Percentiles rank a stretch among this genome's conserved stretches.
Evolutionary conservation across 306 rosid species (phyloP).

Genomic region (Castanea sativa): DNA sequence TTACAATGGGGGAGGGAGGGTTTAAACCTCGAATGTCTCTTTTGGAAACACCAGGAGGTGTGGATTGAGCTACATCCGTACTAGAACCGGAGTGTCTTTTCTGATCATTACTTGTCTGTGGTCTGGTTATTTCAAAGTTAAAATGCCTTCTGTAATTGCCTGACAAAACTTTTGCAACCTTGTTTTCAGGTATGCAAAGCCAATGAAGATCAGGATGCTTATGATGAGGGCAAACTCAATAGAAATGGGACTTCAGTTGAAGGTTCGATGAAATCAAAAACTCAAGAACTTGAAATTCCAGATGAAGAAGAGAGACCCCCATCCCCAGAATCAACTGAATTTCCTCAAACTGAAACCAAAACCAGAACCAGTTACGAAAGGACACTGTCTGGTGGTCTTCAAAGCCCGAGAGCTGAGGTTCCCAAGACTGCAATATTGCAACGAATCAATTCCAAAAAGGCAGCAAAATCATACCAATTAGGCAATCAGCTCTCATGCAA

Average conservation of each 20-base stretch:
- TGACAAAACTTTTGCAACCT: slow-evolving; percentile 4
- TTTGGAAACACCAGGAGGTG: too few relatives aligned
- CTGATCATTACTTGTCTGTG: not conserved
- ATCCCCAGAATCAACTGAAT: slow-evolving; percentile 29
- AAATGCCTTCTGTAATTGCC: not conserved
- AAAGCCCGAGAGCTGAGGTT: slow-evolving; percentile 84
- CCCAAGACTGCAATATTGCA: slow-evolving; percentile 62
- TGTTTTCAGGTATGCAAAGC: slow-evolving; percentile 58
- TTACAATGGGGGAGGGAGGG: too few relatives aligned
- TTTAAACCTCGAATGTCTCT: too few relatives aligned
- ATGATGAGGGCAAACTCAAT: slow-evolving; percentile 36
- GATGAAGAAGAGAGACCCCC: slow-evolving; percentile 38
- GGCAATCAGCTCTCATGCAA: slow-evolving; percentile 73
- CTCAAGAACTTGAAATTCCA: slow-evolving; percentile 17
- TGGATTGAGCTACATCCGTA: too few relatives aligned
- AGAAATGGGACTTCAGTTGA: slow-evolving; percentile 16
- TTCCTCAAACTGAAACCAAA: slow-evolving; percentile 14
- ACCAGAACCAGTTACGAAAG: slow-evolving; percentile 41
- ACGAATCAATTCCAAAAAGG: slow-evolving; percentile 87
- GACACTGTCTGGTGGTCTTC: slow-evolving; percentile 92
- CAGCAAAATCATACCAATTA: slow-evolving; percentile 66
- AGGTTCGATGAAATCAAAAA: slow-evolving; percentile 12
- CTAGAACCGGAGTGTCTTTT: not conserved
- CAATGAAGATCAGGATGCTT: slow-evolving; percentile 52
- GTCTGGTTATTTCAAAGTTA: not conserved